Evolutionary conservation across 139 green algal genomes (phyloP).

Genomic region (Choricystis sp.): DNA sequence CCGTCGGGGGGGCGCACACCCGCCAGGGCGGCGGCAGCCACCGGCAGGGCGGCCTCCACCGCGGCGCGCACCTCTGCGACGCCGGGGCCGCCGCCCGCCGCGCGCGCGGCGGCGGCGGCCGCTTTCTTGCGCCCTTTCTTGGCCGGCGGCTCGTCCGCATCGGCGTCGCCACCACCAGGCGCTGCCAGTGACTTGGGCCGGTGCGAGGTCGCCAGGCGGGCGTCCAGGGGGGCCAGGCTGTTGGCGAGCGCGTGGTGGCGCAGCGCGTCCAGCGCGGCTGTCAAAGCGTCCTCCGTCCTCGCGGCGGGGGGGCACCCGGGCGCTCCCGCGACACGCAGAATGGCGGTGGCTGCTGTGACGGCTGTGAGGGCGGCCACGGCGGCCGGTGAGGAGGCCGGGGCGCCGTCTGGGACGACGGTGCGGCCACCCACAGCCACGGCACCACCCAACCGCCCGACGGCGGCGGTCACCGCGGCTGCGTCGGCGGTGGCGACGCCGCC

Average conservation of each 20-base stretch:
- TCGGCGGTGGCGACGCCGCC: not conserved
- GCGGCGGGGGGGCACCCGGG: not conserved
- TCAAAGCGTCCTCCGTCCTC: not conserved
- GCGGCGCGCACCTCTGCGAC: slow-evolving; percentile 16
- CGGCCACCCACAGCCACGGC: not conserved
- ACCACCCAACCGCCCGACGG: not conserved
- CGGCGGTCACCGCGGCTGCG: not conserved
- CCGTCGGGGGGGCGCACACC: slow-evolving; percentile 14
- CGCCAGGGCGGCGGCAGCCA: slow-evolving; percentile 1
- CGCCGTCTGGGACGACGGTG: not conserved
- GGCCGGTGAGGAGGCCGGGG: not conserved
- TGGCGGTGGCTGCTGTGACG: not conserved
- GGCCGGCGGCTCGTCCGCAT: not conserved
- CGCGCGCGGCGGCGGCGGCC: slow-evolving; percentile 7
- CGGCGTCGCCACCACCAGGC: too few species aligned
- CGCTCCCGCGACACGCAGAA: not conserved
- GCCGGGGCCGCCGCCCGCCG: slow-evolving; percentile 13
- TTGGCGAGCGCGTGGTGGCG: not conserved
- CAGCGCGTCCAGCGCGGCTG: not conserved
- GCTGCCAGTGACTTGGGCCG: too few species aligned
- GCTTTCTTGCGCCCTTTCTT: slow-evolving; percentile 3
- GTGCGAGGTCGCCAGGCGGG: not conserved
- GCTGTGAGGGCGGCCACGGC: too few species aligned
- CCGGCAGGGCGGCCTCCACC: slow-evolving; percentile 13
- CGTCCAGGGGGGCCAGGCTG: not conserved